phyloP scores from a whole-genome alignment of 2,329 filamentous ascomycete genomes.

The Cadophora sp. region DNA sequence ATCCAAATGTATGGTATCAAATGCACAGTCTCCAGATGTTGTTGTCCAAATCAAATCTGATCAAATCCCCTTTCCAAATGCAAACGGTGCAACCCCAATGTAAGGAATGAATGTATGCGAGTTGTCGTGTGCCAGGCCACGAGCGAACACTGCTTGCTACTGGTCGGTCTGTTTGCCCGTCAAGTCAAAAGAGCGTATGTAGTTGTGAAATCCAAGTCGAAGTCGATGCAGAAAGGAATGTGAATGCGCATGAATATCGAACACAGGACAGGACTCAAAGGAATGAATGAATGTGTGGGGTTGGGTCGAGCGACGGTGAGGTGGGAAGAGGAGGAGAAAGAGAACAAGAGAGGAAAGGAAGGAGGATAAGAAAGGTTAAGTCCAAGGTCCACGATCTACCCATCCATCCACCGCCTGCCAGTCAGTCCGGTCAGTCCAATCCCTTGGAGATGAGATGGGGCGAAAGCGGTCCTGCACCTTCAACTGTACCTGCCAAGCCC shows the following conservation, averaged over 20 bases:
- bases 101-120: slow-evolving; percentile 12
- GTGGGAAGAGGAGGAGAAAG: slow-evolving; percentile 71
- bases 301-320: slow-evolving; percentile 45
- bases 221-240: slow-evolving; percentile 16
- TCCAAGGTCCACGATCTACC: slow-evolving; percentile 2
- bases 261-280: slow-evolving; percentile 12
- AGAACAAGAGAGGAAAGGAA: slow-evolving; percentile 62
- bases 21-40: background rate
- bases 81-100: background rate
- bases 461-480: background rate
- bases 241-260: slow-evolving; percentile 9
- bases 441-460: background rate
- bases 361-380: slow-evolving; percentile 59
- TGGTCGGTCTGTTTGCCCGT: slow-evolving; percentile 7
- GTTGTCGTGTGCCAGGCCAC: slow-evolving; percentile 15
- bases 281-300: slow-evolving; percentile 9
- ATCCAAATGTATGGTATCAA: background rate
- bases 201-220: background rate
- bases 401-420: background rate
- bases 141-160: background rate
- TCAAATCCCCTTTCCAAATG: background rate
- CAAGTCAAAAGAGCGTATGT: slow-evolving; percentile 8
- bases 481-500: slow-evolving; percentile 7
- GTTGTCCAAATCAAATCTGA: background rate
- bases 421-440: no score